These are phyloP conservation scores for Aurifilum marmelostoma DNA, from an alignment of 2,329 filamentous ascomycete genomes.

Conservation along the genomic window DNA sequence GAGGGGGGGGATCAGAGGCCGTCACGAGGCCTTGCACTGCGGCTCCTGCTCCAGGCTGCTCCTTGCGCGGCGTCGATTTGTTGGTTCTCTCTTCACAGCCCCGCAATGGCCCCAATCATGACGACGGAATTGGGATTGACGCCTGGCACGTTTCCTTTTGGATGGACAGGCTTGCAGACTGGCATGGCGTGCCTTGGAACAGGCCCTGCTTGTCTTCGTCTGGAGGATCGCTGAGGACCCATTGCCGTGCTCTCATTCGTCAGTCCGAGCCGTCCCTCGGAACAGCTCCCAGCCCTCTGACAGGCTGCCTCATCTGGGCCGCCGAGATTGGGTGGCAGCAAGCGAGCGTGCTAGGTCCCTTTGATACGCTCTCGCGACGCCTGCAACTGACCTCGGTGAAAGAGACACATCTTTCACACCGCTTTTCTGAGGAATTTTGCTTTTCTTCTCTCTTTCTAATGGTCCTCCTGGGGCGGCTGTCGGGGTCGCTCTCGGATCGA, in stretches of 20 bases:
- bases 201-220: constrained; percentile 8
- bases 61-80: constrained; percentile 4
- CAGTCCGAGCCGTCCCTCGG: constrained; percentile 3
- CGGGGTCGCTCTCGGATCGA: constrained; percentile 1
- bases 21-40: constrained; percentile 12
- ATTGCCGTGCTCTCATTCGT: constrained; percentile 3
- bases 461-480: background rate
- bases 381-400: constrained; percentile 19
- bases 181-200: constrained; percentile 12
- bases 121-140: constrained; percentile 18
- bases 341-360: constrained; percentile 12
- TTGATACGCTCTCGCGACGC: constrained; percentile 5
- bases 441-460: background rate
- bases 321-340: background rate
- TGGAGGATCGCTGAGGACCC: constrained; percentile 6
- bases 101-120: background rate
- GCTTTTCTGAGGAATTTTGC: constrained; percentile 9
- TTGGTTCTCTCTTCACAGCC: background rate
- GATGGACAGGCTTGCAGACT: constrained; percentile 2
- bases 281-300: constrained; percentile 1
- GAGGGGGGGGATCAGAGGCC: background rate
- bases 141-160: constrained; percentile 5
- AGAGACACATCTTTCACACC: constrained; percentile 21
- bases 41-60: constrained; percentile 11
- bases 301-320: constrained; percentile 7